Conservation (phyloP, 495 filamentous ascomycete species). For the Choiromyces venosus region DNA sequence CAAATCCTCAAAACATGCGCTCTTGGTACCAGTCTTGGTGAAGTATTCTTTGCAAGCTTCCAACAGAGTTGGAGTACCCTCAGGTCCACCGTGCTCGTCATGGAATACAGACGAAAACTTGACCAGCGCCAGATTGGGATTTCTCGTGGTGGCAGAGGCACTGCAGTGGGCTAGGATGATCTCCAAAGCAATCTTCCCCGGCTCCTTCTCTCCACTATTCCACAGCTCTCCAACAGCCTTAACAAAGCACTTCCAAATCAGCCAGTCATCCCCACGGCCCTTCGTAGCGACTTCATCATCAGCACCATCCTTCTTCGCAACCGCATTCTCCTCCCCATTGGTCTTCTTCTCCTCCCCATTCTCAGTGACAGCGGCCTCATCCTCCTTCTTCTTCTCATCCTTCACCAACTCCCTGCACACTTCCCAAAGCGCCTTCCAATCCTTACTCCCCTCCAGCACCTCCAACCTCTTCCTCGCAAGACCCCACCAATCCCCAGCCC, state of each 20-base stretch:
- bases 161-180: conserved; percentile 40
- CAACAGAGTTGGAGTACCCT: conserved; percentile 45
- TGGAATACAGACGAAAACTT: conserved; percentile 41
- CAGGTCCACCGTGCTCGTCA: conserved; percentile 37
- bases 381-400: conserved; percentile 43
- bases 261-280: conserved; percentile 54
- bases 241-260: conserved; percentile 50
- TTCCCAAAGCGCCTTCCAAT: conserved; percentile 50
- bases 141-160: conserved; percentile 42
- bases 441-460: conserved; percentile 45
- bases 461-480: conserved; percentile 49
- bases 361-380: conserved; percentile 29
- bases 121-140: conserved; percentile 42
- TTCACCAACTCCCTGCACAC: conserved; percentile 47
- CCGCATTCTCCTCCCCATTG: conserved; percentile 9
- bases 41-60: conserved; percentile 50
- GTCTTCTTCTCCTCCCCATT: conserved; percentile 17
- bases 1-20: conserved; percentile 54
- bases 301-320: conserved; percentile 5
- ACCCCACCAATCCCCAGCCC: conserved; percentile 51
- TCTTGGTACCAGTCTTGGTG: conserved; percentile 49
- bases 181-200: conserved; percentile 34
- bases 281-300: conserved; percentile 33
- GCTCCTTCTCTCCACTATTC: conserved; percentile 35
- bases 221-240: conserved; percentile 42